phyloP scores from a whole-genome alignment of 2,329 filamentous ascomycete species.

The Cladophialophora bantiana region DNA sequence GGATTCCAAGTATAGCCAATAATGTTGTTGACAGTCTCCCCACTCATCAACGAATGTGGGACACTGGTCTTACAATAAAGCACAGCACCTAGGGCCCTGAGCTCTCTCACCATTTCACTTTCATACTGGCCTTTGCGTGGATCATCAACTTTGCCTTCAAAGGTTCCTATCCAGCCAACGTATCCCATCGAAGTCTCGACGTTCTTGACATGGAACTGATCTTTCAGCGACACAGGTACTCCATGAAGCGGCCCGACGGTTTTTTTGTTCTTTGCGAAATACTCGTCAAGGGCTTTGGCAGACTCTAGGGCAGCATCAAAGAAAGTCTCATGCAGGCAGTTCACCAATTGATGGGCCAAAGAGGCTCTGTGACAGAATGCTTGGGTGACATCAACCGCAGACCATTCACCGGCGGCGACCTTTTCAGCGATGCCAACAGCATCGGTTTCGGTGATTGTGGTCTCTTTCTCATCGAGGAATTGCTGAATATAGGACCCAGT shows the following conservation, averaged over 20 bases:
- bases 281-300: conserved; percentile 58
- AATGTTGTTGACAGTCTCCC: conserved; percentile 68
- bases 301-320: conserved; percentile 60
- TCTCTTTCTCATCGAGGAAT: conserved; percentile 60
- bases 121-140: conserved; percentile 59
- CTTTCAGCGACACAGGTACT: conserved; percentile 63
- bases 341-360: conserved; percentile 65
- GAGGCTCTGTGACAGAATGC: conserved; percentile 65
- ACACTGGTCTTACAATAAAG: conserved; percentile 64
- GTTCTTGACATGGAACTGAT: conserved; percentile 57
- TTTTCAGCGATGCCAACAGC: conserved; percentile 63
- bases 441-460: conserved; percentile 68
- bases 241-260: conserved; percentile 68
- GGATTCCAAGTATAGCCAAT: conserved; percentile 66
- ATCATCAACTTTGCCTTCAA: conserved; percentile 62
- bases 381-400: conserved; percentile 61
- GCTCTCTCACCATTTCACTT: conserved; percentile 64
- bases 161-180: conserved; percentile 69
- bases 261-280: conserved; percentile 51
- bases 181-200: conserved; percentile 68
- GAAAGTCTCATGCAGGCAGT: conserved; percentile 62
- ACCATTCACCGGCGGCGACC: conserved; percentile 63
- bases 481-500: conserved; percentile 64
- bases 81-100: conserved; percentile 62
- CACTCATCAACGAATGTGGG: conserved; percentile 63